Evolutionary conservation across 1,284 basidiomycete genomes (phyloP), one percentile per base, ranked within the genome.

Genomic region (Pseudozyma pruni): DNA sequence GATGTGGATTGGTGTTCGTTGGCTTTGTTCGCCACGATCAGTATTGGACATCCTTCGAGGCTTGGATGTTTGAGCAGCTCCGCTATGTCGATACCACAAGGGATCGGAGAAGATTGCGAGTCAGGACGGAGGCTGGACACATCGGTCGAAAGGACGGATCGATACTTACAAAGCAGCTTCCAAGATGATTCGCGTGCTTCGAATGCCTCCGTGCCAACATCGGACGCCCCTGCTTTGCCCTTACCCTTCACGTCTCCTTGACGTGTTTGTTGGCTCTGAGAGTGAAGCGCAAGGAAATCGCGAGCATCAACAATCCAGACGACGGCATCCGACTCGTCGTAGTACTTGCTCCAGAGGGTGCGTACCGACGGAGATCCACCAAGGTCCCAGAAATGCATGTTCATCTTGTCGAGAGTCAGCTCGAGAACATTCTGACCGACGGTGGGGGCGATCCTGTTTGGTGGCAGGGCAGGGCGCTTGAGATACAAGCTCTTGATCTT

Each of bases 351-450:
- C 75, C 75, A 77, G 1, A 77, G 55, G 17, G 58, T 51, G 37
- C 75, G 72, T 35, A 77, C 74, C 9, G 69, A 66, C 0, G 55
- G 34, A 4, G 70, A 63, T 13, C 75, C 75, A 2, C 75, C 75
- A 2, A 77, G 64, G 34, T 77, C 75, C 75, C 75, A 77, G n/a
- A 75, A 62, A 38, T 73, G 75, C 35, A 77, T 32, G 8, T 68
- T 50, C 44, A 61, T 47, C 29, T 43, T 52, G 0, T 55, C 54
- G 6, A 71, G 58, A 8, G 57, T 37, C 27, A 77, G 20, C 25
- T 75, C 66, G 11, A 77, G 55, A 14, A 77, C 71, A 53, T 77
- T 77, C 42, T 77, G 75, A 8, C 75, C 75, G 13, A 77, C 69
- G 2, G 75, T 77, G 0, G 75, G 70, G 13, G 70, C 59, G 41